phyloP scores from a whole-genome alignment of 129 eudicot genomes.

The Calendula officinalis region DNA sequence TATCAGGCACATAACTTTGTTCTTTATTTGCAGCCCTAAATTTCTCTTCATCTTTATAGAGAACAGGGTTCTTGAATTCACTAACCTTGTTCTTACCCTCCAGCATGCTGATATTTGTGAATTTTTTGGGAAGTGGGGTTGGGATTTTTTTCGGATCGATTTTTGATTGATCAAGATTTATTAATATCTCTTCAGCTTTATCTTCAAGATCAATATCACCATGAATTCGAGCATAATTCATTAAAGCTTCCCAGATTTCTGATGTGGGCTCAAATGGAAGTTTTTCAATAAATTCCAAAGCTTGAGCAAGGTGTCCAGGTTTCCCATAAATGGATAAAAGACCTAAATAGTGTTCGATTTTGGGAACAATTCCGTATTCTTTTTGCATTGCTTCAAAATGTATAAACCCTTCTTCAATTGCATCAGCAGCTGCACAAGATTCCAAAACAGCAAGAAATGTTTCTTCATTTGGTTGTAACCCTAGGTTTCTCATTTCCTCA shows the following conservation, averaged over 20 bases:
- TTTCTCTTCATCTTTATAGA: constrained; percentile 41
- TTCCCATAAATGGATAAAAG: constrained; percentile 25
- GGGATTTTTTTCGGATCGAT: constrained; percentile 33
- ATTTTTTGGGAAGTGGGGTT: constrained; percentile 37
- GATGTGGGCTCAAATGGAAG: constrained; percentile 32
- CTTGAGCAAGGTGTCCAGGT: constrained; percentile 32
- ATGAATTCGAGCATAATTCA: constrained; percentile 39
- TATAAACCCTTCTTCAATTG: constrained; percentile 39
- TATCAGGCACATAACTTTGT: constrained; percentile 41
- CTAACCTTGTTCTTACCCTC: constrained; percentile 37
- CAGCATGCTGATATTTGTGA: constrained; percentile 31
- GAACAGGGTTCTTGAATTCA: constrained; percentile 28
- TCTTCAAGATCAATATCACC: constrained; percentile 41
- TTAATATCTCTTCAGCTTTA: constrained; percentile 36
- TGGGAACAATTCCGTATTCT: constrained; percentile 31
- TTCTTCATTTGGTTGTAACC: constrained; percentile 29
- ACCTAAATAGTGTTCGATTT: constrained; percentile 32
- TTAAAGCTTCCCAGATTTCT: constrained; percentile 33
- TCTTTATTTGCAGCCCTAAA: constrained; percentile 41
- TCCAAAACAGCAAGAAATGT: constrained; percentile 36
- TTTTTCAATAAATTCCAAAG: constrained; percentile 34
- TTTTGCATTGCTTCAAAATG: constrained; percentile 38
- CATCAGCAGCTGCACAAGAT: constrained; percentile 40
- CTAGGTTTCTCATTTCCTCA: constrained; percentile 36
- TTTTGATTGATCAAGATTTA: constrained; percentile 29